Evolutionary conservation across 306 rosid genomes (phyloP).

Genomic region (Dryas octopetala): DNA sequence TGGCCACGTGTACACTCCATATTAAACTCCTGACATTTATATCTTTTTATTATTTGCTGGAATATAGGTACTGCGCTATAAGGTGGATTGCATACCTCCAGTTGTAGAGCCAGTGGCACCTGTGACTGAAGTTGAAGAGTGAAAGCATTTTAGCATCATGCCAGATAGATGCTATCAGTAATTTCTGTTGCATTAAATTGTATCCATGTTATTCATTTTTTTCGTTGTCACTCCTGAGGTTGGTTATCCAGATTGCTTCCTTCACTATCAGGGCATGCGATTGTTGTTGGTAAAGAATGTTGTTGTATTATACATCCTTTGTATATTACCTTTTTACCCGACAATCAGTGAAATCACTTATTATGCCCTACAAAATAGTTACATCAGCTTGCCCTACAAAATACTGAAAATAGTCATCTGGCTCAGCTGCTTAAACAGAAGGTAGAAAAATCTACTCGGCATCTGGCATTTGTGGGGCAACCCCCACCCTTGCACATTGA

Average conservation of each 20-base stretch:
- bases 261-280: conserved; percentile 1
- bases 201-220: conserved; percentile 9
- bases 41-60: conserved; percentile 1
- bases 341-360: background rate
- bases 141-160: background rate
- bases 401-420: too few species aligned
- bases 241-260: background rate
- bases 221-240: conserved; percentile 14
- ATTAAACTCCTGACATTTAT: background rate
- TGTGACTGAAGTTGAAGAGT: conserved; percentile 36
- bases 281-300: too few species aligned
- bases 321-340: background rate
- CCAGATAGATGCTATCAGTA: background rate
- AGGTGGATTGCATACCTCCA: conserved; percentile 95
- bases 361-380: too few species aligned
- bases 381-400: too few species aligned
- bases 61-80: conserved; percentile 67
- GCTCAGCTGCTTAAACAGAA: too few species aligned
- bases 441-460: background rate
- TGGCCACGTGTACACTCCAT: too few species aligned
- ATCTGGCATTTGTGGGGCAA: conserved; percentile 1
- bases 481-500: background rate
- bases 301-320: conserved; percentile 5
- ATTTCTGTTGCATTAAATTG: conserved; percentile 15
- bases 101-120: conserved; percentile 54